Evolutionary conservation across 164 flowering plant species (phyloP).

Genomic region (Amborella trichopoda): DNA sequence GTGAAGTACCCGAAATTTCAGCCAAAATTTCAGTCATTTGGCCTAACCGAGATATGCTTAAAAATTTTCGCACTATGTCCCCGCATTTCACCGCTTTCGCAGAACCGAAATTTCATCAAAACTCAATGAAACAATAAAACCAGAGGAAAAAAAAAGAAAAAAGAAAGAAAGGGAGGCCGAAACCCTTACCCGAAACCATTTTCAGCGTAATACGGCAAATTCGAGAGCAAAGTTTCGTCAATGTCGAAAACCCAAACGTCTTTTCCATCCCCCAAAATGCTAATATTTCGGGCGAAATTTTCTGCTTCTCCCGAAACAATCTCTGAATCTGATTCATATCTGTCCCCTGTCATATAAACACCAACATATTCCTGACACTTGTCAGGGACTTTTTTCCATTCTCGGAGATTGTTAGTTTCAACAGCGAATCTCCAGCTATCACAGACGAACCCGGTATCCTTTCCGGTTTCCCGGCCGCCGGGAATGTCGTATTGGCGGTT

Average conservation of each 20-base stretch:
- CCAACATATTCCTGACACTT: slow-evolving; percentile 36
- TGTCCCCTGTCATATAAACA: slow-evolving; percentile 48
- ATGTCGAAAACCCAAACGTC: slow-evolving; percentile 86
- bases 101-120: no score
- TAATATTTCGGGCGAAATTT: slow-evolving; percentile 28
- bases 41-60: no score
- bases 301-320: slow-evolving; percentile 30
- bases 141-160: background rate
- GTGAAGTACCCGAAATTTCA: no score
- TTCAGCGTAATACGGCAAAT: slow-evolving; percentile 44
- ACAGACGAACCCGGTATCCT: no score
- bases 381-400: slow-evolving; percentile 41
- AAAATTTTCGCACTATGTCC: no score
- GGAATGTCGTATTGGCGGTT: no score
- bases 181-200: slow-evolving; percentile 55
- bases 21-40: no score
- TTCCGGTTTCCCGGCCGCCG: no score
- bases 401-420: background rate
- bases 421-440: slow-evolving; percentile 1
- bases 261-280: slow-evolving; percentile 43
- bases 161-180: background rate
- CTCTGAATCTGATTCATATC: slow-evolving; percentile 45
- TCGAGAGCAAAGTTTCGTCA: slow-evolving; percentile 81
- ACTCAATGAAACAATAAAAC: no score
- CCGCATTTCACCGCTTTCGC: no score